phyloP scores from a whole-genome alignment of 495 filamentous ascomycete genomes.

The Lentithecium fluviatile region DNA sequence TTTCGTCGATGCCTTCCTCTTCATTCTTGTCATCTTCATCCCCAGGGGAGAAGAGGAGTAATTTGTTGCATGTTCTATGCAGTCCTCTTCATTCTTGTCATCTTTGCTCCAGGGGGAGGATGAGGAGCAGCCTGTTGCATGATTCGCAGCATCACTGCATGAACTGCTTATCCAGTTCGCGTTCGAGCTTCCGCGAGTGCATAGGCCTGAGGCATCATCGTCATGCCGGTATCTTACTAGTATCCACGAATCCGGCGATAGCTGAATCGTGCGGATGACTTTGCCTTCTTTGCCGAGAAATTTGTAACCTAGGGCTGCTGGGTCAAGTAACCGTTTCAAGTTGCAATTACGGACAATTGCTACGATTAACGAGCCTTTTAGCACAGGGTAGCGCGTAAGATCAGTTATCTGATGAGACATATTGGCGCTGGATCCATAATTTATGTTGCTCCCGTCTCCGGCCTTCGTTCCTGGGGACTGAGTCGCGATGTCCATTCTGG shows the following conservation, averaged over 20 bases:
- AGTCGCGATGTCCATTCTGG: conserved; percentile 12
- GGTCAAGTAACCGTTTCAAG: conserved; percentile 1
- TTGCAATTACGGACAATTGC: conserved; percentile 10
- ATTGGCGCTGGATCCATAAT: conserved; percentile 8
- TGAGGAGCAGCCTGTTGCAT: too few species aligned
- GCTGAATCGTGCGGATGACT: conserved; percentile 19
- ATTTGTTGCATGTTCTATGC: too few species aligned
- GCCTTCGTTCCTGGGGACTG: conserved; percentile 12
- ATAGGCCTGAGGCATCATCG: conserved; percentile 1
- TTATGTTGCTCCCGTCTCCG: conserved; percentile 1
- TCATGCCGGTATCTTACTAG: conserved; percentile 21
- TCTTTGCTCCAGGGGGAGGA: too few species aligned
- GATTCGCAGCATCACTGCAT: conserved; percentile 4
- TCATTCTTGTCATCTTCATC: too few species aligned
- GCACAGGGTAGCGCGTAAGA: conserved; percentile 14
- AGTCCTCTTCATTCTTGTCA: too few species aligned
- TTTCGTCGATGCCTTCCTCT: too few species aligned
- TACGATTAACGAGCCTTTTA: conserved; percentile 14
- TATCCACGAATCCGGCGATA: conserved; percentile 20
- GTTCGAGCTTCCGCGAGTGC: conserved; percentile 5
- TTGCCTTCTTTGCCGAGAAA: conserved; percentile 16
- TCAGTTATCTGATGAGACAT: conserved; percentile 29
- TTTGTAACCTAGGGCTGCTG: conserved; percentile 16
- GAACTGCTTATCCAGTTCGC: conserved; percentile 6
- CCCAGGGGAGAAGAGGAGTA: too few species aligned